phyloP scores from a whole-genome alignment of 2,329 filamentous ascomycete species.

The Arthrobotrys iridis region DNA sequence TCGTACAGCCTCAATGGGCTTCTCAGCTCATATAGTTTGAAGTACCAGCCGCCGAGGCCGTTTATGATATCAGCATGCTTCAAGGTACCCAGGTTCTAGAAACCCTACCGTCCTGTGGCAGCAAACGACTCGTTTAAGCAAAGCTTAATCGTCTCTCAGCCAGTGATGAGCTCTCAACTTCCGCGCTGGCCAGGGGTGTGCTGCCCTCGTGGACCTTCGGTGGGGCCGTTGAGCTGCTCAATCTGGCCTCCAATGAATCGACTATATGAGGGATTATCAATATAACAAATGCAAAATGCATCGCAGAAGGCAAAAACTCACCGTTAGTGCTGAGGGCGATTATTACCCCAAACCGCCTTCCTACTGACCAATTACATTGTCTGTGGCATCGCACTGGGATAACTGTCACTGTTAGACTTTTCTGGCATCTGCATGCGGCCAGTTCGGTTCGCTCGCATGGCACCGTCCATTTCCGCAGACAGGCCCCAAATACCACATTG shows the following conservation, averaged over 20 bases:
- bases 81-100: background rate
- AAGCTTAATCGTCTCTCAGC: slow-evolving; percentile 47
- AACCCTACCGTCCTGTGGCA: slow-evolving; percentile 1
- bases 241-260: background rate
- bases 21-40: background rate
- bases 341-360: background rate
- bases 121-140: slow-evolving; percentile 43
- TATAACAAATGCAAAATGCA: slow-evolving; percentile 2
- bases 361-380: slow-evolving; percentile 21
- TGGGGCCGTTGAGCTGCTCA: background rate
- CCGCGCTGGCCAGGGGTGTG: slow-evolving; percentile 26
- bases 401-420: slow-evolving; percentile 33
- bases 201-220: background rate
- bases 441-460: slow-evolving; percentile 34
- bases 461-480: slow-evolving; percentile 26
- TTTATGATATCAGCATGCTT: slow-evolving; percentile 10
- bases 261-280: slow-evolving; percentile 36
- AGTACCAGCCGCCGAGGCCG: background rate
- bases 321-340: background rate
- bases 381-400: slow-evolving; percentile 19
- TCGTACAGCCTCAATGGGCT: background rate
- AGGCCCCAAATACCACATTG: slow-evolving; percentile 50
- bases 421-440: slow-evolving; percentile 50
- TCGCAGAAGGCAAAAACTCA: slow-evolving; percentile 15
- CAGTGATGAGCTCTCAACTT: slow-evolving; percentile 49